Evolutionary conservation across 768 basidiomycete genomes (phyloP), one percentile per base, ranked within the genome.

Genomic region (Termitomyces sp.): DNA sequence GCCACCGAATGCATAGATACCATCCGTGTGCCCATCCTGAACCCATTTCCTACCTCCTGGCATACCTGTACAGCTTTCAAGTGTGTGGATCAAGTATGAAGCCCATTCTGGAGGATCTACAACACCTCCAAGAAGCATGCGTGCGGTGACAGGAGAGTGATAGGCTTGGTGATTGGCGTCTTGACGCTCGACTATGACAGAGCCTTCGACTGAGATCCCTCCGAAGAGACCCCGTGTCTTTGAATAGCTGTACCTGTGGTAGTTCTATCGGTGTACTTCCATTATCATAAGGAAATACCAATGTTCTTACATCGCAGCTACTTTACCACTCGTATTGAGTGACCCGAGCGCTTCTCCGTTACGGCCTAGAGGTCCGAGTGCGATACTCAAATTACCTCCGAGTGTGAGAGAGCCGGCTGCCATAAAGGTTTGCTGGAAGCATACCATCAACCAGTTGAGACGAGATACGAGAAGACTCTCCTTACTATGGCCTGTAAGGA

Each of bases 201-300:
- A 91, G 12, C 94, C 94, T 74, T 92, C 90, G 11, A 92, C 69
- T 17, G 91, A 93, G 11, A 97, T 79, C 5, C 96, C 96, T 31
- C 96, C 95, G 59, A 97, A 98, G 3, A 98, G 81, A 21, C 96
- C 96, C 53, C 90, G 84, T 1, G 95, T 95, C 70, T 95, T 96
- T 8, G 88, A 90, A 66, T 94, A 94, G 66, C 87, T 90, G 70
- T 93, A 92, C 87, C 89, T 90, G 66, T 49, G 59, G 32, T 50
- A 46, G 48, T 47, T 37, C 46, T 53, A 25, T 63, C 25, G 52
- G 31, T n/a, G 54, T 10, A 10, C 17, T 1, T 56, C 23, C 35
- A 35, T 25, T 23, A 38, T 11, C 16, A 21, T 34, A 37, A 3
- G 35, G 53, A 38, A 43, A 59, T 14, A n/a, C 23, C 46, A 19